Percentiles rank a stretch among this genome's conserved stretches.
Conservation (phyloP, 2,329 filamentous ascomycete species). For the Hypoxylon sp. region DNA sequence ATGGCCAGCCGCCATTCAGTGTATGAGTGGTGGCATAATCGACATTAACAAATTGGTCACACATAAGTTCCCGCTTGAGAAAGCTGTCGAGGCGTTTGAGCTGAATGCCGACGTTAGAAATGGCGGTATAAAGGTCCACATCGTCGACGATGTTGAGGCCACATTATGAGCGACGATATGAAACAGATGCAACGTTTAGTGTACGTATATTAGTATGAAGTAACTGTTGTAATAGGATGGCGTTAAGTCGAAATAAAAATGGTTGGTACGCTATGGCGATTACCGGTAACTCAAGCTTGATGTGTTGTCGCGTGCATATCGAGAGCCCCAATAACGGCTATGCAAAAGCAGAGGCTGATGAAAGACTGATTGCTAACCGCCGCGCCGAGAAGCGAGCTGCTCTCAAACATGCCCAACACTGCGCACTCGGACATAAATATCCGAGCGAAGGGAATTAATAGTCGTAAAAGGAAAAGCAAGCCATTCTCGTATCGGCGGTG, state of each 20-base stretch:
- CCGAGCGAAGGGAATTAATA: conserved; percentile 17
- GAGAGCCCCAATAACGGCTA: conserved; percentile 1
- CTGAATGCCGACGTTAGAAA: conserved; percentile 60
- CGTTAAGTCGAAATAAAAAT: conserved; percentile 11
- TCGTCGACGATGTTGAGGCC: conserved; percentile 58
- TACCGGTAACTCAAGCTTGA: conserved; percentile 11
- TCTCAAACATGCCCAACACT: conserved; percentile 16
- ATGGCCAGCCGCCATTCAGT: conserved; percentile 72
- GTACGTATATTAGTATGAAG: conserved; percentile 23
- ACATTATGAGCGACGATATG: conserved; percentile 30
- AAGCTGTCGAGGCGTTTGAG: conserved; percentile 66
- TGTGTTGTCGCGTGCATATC: conserved; percentile 2
- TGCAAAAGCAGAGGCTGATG: conserved; percentile 18
- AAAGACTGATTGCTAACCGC: not conserved
- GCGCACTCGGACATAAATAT: conserved; percentile 25
- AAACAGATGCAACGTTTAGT: not conserved
- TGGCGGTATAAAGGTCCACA: conserved; percentile 68
- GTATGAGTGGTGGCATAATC: conserved; percentile 65
- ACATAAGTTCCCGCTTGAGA: conserved; percentile 69
- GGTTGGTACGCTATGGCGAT: conserved; percentile 2
- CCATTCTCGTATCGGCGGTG: conserved; percentile 39
- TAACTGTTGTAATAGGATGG: conserved; percentile 15
- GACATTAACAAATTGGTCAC: conserved; percentile 70
- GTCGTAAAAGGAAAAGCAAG: conserved; percentile 1
- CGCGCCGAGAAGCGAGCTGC: conserved; percentile 14